Conservation (phyloP, 371 early-diverging fungal species). For the Mucor circinelloides region DNA sequence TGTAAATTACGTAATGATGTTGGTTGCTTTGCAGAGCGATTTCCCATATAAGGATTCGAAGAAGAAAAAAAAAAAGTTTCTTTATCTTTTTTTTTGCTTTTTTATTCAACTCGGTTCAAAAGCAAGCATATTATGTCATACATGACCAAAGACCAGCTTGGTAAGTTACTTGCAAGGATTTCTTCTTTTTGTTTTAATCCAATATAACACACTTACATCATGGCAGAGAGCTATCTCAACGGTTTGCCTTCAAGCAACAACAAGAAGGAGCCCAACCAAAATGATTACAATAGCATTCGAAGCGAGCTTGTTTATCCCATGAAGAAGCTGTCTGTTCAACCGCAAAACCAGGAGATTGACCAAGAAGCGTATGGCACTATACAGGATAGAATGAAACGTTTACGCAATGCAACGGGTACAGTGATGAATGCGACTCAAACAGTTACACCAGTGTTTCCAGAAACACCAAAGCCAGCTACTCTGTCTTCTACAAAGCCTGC, state of each 20-base stretch:
- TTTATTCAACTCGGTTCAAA: not conserved
- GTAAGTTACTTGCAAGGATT: not conserved
- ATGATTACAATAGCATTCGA: constrained; percentile 12
- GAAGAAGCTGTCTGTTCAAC: constrained; percentile 3
- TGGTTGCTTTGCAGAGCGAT: not conserved
- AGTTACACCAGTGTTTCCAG: constrained; percentile 10
- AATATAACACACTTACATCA: not conserved
- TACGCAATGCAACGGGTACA: constrained; percentile 17
- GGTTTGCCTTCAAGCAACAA: constrained; percentile 12
- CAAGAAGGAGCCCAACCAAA: not conserved
- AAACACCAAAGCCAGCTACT: constrained; percentile 9
- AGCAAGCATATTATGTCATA: constrained; percentile 13
- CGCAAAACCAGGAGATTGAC: not conserved
- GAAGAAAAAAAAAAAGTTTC: not conserved
- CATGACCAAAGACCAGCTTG: constrained; percentile 30
- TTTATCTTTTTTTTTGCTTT: not conserved
- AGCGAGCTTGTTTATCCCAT: constrained; percentile 20
- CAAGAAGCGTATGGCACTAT: constrained; percentile 6
- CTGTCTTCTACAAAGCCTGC: not conserved
- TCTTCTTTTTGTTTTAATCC: not conserved
- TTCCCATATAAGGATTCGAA: not conserved
- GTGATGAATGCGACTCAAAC: not conserved
- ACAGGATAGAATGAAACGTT: constrained; percentile 17
- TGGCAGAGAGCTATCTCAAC: constrained; percentile 17
- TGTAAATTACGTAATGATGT: not conserved